Evolutionary conservation across 2,329 filamentous ascomycete genomes (phyloP), one percentile per base, ranked within the genome.

Genomic region (Cladosporium sp.): DNA sequence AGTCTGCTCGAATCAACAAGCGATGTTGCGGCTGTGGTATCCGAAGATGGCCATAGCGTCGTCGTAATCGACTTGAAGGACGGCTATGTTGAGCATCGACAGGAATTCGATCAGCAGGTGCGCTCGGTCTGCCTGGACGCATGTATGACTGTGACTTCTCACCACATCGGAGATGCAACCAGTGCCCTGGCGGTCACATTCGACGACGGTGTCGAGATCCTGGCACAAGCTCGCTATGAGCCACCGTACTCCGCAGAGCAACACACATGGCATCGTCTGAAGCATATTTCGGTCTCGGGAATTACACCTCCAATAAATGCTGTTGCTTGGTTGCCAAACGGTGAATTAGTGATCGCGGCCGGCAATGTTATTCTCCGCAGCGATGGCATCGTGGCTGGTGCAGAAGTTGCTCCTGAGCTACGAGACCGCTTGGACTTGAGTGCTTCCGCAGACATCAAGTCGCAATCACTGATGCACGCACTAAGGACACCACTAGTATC

Each of bases 311-410:
- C 64, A 0, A 69, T 76, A 46, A 65, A 53, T 8, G 66, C 55
- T n/a, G 49, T 74, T 11, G 67, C 66, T 18, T 99, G 95, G 95
- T 81, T 97, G 14, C 88, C 89, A 31, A 89, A 91, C 72, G 94
- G 93, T 0, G 89, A 93, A 72, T 84, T 99, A 14, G 89, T 96
- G 6, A 89, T 98, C 65, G 93, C 93, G 0, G 88, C 93, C 8
- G 95, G 95, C 0, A 97, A 97, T 74, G 93, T 97, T 74, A 82
- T 99, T 14, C 93, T 97, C 75, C 84, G 96, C 7, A 89, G 93
- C 74, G 91, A 92, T 71, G 88, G 93, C 67, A 83, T 86, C n/a
- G 87, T 96, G 28, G 85, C 89, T 64, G 84, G 85, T 0, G 85
- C 88, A 66, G 83, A 86, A 10, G 78, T 91, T 11, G 82, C 89